Conservation (phyloP, 75 land plant species). For the Pinus taeda region DNA sequence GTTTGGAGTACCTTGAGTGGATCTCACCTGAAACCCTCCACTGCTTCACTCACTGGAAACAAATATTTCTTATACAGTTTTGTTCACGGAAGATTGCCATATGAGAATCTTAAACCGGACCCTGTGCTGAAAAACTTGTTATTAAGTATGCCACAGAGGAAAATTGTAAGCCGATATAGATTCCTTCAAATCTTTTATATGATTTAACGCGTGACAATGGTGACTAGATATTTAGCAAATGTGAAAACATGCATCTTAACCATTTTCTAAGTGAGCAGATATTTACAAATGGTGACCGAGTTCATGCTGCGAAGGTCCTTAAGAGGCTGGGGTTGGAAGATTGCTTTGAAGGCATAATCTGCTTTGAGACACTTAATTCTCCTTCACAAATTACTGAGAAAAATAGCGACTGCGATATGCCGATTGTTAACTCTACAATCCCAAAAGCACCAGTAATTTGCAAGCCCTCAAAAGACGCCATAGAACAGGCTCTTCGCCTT, state of each 20-base stretch:
- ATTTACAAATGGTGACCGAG: conserved; percentile 74
- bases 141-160: conserved; percentile 80
- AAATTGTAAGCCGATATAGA: conserved; percentile 49
- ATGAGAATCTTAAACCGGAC: conserved; percentile 65
- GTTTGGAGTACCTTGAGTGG: too few relatives aligned
- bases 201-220: too few relatives aligned
- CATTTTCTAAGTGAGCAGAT: conserved; percentile 28
- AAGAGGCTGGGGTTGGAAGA: conserved; percentile 66
- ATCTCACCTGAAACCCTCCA: neutral
- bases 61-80: neutral
- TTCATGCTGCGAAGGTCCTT: conserved; percentile 62
- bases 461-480: conserved; percentile 29
- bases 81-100: conserved; percentile 76
- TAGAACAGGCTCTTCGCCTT: conserved; percentile 20
- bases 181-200: too few relatives aligned
- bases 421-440: neutral
- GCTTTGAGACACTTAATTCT: conserved; percentile 79
- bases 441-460: conserved; percentile 18
- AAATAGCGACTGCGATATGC: neutral
- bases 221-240: neutral
- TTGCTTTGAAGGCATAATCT: conserved; percentile 75
- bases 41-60: neutral
- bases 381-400: conserved; percentile 15
- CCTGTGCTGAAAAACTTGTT: conserved; percentile 58
- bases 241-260: neutral